Evolutionary conservation across 1,284 basidiomycete species (phyloP).

Genomic region (Pterula multifida): DNA sequence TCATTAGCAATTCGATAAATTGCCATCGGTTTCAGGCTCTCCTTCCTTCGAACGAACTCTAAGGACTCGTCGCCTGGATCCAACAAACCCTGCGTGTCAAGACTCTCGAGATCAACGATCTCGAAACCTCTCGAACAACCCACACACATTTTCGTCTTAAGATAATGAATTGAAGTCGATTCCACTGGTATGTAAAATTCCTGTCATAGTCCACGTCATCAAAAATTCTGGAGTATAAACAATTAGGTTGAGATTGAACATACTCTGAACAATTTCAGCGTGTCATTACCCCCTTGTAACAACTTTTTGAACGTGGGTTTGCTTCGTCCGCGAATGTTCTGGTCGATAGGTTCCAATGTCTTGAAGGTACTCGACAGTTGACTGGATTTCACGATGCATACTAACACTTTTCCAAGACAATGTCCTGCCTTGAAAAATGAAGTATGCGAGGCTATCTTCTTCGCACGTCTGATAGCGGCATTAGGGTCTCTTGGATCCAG

Average conservation of each 20-base stretch:
- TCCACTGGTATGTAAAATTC: slow-evolving; percentile 99
- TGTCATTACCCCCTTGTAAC: slow-evolving; percentile 90
- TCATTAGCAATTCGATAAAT: slow-evolving; percentile 97
- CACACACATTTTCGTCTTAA: slow-evolving; percentile 96
- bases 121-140: slow-evolving; percentile 99
- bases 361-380: slow-evolving; percentile 96
- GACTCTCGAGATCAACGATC: slow-evolving; percentile 94
- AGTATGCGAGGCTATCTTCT: slow-evolving; percentile 92
- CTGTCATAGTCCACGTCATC: slow-evolving; percentile 26
- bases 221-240: slow-evolving; percentile 3
- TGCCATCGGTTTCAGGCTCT: slow-evolving; percentile 87
- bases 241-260: slow-evolving; percentile 14
- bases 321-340: slow-evolving; percentile 68
- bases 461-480: slow-evolving; percentile 86
- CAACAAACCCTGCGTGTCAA: slow-evolving; percentile 93
- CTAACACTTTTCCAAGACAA: slow-evolving; percentile 88
- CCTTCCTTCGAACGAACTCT: slow-evolving; percentile 88
- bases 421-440: slow-evolving; percentile 96
- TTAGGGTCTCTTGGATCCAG: slow-evolving; percentile 86
- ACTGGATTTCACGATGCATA: slow-evolving; percentile 95
- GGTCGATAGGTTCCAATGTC: slow-evolving; percentile 92
- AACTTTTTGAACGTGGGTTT: slow-evolving; percentile 94
- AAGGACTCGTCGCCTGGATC: slow-evolving; percentile 88
- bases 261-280: slow-evolving; percentile 87
- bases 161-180: slow-evolving; percentile 92